Base-by-base conservation (phyloP, 257 asterid genomes). In the Solanum clarkiae region DNA sequence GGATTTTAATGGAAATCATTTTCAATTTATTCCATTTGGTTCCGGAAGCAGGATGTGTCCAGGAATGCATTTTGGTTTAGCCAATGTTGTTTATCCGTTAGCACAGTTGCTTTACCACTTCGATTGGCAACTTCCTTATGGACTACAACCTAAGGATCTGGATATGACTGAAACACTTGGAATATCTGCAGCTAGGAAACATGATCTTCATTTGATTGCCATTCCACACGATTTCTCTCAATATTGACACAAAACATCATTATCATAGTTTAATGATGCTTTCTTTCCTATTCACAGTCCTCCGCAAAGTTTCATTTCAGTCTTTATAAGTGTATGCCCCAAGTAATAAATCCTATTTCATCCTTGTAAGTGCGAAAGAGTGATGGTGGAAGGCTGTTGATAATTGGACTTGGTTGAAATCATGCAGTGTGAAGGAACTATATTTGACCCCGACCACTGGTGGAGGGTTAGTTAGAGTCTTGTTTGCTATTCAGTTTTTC, bases 11-110 rank as follows among this genome's bases (percentile, higher is more conserved):
- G 89, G 87, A 40, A 44, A 69, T 22, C 36, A 85, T 36, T 80
- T 47, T 44, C 65, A 87, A 2, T 80, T 13, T 55, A 51, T 86
- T 9, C 87, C 89, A 45, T 86, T 86, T 84, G 85, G 89, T 51
- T 83, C 86, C 2, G 89, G 87, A 53, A 84, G 72, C 44, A 77
- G 89, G 36, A 71, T 82, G 15, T 82, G 86, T 18, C 88, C 80
- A 62, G 72, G 88, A 6, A 82, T 71, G 12, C 45, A 51, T 11
- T 84, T 53, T 20, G 65, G 45, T 45, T 54, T 79, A 29, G 65
- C 66, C 9, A 55, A 77, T 6, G 10, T 55, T 42, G 83, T 77
- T 45, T 77, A 63, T n/a, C 82, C 63, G 4, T 32, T 66, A 22
- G 86, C 88, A 0, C 53, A 83, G 4, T 45, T 86, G 65, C 74